phyloP scores from a whole-genome alignment of 805 yeast species.

The Monosporozyma unispora region DNA sequence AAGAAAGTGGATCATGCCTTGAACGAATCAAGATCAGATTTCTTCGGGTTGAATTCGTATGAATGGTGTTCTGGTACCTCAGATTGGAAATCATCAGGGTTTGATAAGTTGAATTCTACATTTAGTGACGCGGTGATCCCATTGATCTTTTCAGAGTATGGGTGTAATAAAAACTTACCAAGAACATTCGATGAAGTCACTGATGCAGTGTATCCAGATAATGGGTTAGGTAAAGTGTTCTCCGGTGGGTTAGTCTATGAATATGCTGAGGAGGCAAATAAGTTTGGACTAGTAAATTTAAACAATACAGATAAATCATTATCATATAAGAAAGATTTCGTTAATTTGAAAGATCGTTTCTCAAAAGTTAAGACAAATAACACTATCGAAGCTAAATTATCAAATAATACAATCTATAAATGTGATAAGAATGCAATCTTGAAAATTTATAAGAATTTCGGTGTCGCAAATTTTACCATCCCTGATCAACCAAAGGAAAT shows the following conservation, averaged over 20 bases:
- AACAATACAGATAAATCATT: slow-evolving; percentile 35
- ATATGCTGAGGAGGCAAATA: slow-evolving; percentile 64
- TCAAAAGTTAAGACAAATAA: slow-evolving; percentile 31
- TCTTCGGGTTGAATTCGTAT: slow-evolving; percentile 80
- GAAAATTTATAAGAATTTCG: slow-evolving; percentile 33
- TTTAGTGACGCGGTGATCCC: slow-evolving; percentile 56
- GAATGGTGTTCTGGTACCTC: slow-evolving; percentile 72
- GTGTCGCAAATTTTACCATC: slow-evolving; percentile 37
- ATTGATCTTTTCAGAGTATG: slow-evolving; percentile 64
- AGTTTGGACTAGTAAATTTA: slow-evolving; percentile 68
- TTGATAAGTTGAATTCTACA: slow-evolving; percentile 47
- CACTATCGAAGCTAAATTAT: slow-evolving; percentile 32
- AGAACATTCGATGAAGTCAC: slow-evolving; percentile 79
- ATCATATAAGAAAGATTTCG: slow-evolving; percentile 40
- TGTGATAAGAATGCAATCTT: slow-evolving; percentile 36
- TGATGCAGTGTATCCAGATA: slow-evolving; percentile 45
- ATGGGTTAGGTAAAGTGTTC: slow-evolving; percentile 55
- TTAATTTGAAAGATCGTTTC: slow-evolving; percentile 39
- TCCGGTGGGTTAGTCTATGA: slow-evolving; percentile 94
- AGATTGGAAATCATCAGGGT: slow-evolving; percentile 63
- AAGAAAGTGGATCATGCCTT: slow-evolving; percentile 35
- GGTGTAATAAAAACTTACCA: slow-evolving; percentile 71
- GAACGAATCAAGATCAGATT: slow-evolving; percentile 65
- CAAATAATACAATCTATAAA: slow-evolving; percentile 22
- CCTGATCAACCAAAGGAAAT: slow-evolving; percentile 41